Base-by-base conservation (phyloP, 176 grass and related monocot species). In the Lolium rigidum region DNA sequence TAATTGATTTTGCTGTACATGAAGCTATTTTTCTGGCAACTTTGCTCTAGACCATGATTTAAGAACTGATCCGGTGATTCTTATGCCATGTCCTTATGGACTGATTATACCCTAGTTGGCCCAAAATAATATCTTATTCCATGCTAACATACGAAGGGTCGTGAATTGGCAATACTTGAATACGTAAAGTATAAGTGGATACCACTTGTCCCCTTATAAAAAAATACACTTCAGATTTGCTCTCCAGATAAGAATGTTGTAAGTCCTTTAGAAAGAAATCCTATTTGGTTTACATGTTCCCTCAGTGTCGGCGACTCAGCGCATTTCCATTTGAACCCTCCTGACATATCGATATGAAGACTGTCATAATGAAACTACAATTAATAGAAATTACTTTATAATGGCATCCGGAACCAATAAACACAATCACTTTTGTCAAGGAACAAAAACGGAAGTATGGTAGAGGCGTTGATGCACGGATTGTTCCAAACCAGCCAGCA, bases 161-260 rank as follows among this genome's bases (percentile, higher is more conserved):
- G 5, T 50, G 74, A 63, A 75, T 35, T 9, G 20, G 24, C 70
- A 20, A 69, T 49, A 66, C 49, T 84, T 74, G 6, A 49, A 61
- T 84, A 35, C 6, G 3, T 44, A 73, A 61, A 51, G 46, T 75
- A 31, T 49, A 83, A 17, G 22, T 21, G 9, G 70, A 83, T 59
- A 44, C 8, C 51, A 72, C 52, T 28, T 73, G 17, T 37, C 61
- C 60, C 25, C 9, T 31, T 17, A 52, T 51, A 50, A 73, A 41
- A 73, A 13, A 6, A 10, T 48, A 49, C 70, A 63, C 62, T 75
- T 31, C 70, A 63, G 24, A 75, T 84, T 73, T 71, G 20, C 66
- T 73, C 67, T 71, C 17, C 10, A 31, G 41, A 80, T 65, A 71
- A 83, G 35, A 57, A 26, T 83, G 14, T 41, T 43, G 22, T 3